Evolutionary conservation across 1,284 basidiomycete species (phyloP).

Genomic region (Cutaneotrichosporon curvatum): DNA sequence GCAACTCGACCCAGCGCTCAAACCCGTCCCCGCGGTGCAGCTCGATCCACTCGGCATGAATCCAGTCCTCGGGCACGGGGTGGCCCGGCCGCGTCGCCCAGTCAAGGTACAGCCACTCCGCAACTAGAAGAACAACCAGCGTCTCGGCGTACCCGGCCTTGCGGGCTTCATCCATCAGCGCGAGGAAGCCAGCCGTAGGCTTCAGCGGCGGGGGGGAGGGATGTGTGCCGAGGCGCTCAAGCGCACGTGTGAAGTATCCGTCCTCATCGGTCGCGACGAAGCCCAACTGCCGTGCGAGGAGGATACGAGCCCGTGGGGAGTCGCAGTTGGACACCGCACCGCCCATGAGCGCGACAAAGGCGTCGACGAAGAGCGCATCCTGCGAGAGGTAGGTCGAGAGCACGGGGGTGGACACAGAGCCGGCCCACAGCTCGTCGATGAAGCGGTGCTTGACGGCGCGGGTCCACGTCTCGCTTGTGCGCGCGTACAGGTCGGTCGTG

Average conservation of each 20-base stretch:
- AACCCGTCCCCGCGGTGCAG: slow-evolving; percentile 14
- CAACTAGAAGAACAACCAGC: slow-evolving; percentile 15
- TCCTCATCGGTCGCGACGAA: slow-evolving; percentile 16
- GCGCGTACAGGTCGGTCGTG: neutral
- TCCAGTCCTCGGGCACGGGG: slow-evolving; percentile 7
- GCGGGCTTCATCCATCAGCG: slow-evolving; percentile 9
- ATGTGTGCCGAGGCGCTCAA: slow-evolving; percentile 3
- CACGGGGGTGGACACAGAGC: slow-evolving; percentile 5
- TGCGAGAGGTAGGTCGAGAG: slow-evolving; percentile 10
- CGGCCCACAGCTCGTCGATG: slow-evolving; percentile 12
- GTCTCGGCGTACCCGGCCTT: slow-evolving; percentile 5
- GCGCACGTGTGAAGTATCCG: slow-evolving; percentile 13
- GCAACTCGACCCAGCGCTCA: slow-evolving; percentile 11
- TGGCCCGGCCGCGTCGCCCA: slow-evolving; percentile 4
- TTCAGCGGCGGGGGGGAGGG: neutral
- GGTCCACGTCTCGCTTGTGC: neutral
- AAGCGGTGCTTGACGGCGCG: slow-evolving; percentile 6
- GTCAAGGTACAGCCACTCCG: slow-evolving; percentile 21
- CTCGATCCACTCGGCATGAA: slow-evolving; percentile 19
- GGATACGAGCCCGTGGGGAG: slow-evolving; percentile 8
- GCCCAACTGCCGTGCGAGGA: slow-evolving; percentile 12
- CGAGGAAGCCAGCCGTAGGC: slow-evolving; percentile 5
- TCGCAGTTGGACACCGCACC: slow-evolving; percentile 10
- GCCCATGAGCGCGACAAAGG: slow-evolving; percentile 17
- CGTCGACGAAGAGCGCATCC: slow-evolving; percentile 16